Conservation (phyloP, 2,329 filamentous ascomycete genomes). For the Aspergillus awamori region DNA sequence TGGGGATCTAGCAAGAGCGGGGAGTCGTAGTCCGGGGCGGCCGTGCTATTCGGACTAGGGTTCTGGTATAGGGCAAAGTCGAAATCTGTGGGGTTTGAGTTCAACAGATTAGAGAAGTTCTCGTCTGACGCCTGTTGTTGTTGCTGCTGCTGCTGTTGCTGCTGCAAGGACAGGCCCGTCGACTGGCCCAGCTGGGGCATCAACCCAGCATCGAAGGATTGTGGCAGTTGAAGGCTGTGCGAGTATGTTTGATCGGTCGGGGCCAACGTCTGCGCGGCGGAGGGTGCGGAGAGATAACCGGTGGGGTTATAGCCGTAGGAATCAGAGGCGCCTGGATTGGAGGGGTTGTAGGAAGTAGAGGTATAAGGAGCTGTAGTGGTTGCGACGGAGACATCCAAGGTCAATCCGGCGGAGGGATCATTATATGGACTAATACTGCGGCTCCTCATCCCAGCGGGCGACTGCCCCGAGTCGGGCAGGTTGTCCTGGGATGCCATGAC, state of each 20-base stretch:
- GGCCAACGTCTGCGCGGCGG: conserved; percentile 34
- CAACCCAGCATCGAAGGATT: conserved; percentile 43
- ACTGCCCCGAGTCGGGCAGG: conserved; percentile 40
- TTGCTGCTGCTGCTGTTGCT: conserved; percentile 17
- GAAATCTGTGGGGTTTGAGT: conserved; percentile 41
- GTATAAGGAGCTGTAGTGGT: conserved; percentile 36
- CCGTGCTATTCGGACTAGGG: conserved; percentile 33
- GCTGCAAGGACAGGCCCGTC: conserved; percentile 30
- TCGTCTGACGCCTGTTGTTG: conserved; percentile 29
- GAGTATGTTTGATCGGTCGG: conserved; percentile 39
- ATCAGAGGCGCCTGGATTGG: conserved; percentile 32
- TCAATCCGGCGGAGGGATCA: conserved; percentile 35
- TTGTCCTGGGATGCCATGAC: conserved; percentile 39
- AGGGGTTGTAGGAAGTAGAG: conserved; percentile 31
- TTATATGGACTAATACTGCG: conserved; percentile 49
- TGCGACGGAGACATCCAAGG: conserved; percentile 42
- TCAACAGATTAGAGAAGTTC: conserved; percentile 44
- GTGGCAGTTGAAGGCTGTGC: conserved; percentile 38
- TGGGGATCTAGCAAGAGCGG: conserved; percentile 47
- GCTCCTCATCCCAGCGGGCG: conserved; percentile 40
- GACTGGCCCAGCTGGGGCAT: conserved; percentile 41
- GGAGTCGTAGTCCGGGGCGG: conserved; percentile 41
- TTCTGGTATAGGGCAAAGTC: conserved; percentile 45
- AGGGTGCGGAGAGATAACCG: conserved; percentile 37
- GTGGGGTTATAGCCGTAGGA: conserved; percentile 39